Evolutionary conservation across 495 filamentous ascomycete genomes (phyloP), one percentile per base, ranked within the genome.

Genomic region (Trichodelitschia bisporula): DNA sequence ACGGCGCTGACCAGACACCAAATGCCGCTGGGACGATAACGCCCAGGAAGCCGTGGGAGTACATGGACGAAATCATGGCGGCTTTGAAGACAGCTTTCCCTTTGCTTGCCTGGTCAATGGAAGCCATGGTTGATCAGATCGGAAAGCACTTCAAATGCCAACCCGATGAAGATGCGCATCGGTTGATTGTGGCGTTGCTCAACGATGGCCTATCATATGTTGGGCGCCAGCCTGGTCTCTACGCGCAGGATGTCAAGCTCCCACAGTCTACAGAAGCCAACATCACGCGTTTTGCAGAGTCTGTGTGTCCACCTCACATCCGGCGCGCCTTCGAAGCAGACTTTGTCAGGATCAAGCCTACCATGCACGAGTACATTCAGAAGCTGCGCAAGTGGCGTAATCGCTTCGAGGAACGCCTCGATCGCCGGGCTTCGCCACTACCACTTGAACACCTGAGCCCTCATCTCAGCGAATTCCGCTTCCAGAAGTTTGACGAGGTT

Each of bases 61-160:
- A 83, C 41, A 77, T 77, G 0, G 89, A 99, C 34, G 84, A 95
- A 48, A 82, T 95, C 33, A 79, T 86, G 64, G 73, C 76, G 19
- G 69, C 72, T 18, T 66, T 99, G 28, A 93, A 95, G 57, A 92
- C 83, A 10, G 82, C 82, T 0, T 95, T 93, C 56, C 89, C 89
- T 13, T 58, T 99, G 23, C 69, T 99, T 36, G 84, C 86, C 2
- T 56, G 93, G 19, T 95, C 86, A 2, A 93, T 99, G 83, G 89
- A 99, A 54, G 89, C 83, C 1, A 95, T 99, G 84, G 80, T 92
- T 18, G 89, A 99, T 44, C 80, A 92, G 51, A 92, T 95, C 39
- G 69, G 77, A 49, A 93, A 92, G 60, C 72, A 95, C 51, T 95
- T 95, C 65, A 95, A 93, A 47, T 93, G 84, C 44, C 84, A 83